These are phyloP conservation scores for Pouteria glomerata DNA, from an alignment of 148 eudicot species.

Conservation along the genomic window DNA sequence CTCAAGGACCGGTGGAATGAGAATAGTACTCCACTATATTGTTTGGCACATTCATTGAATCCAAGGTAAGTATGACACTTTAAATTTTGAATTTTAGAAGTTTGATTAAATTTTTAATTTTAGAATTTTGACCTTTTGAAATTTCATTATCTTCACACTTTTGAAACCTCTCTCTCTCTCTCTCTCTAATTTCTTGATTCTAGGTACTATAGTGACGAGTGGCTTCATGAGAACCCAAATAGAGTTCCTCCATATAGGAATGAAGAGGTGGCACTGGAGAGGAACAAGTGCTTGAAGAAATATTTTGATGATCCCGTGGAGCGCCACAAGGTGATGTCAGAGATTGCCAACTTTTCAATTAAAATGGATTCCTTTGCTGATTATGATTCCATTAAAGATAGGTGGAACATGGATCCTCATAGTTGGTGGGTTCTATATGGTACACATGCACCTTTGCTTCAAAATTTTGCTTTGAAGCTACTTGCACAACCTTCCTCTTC, in stretches of 20 bases:
- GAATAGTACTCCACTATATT: constrained; percentile 17
- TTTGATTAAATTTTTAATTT: neutral
- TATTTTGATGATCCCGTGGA: neutral
- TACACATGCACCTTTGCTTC: neutral
- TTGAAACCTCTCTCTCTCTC: neutral
- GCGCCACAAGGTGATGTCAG: neutral
- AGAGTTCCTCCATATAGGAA: neutral
- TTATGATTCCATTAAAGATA: neutral
- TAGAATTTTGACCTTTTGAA: no score
- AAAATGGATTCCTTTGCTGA: neutral
- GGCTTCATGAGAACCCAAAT: constrained; percentile 5
- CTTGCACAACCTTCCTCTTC: neutral
- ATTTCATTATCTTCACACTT: neutral
- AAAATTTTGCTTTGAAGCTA: neutral
- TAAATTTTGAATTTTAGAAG: neutral
- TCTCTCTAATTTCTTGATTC: neutral
- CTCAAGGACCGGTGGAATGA: constrained; percentile 17
- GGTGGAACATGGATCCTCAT: neutral
- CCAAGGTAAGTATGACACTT: constrained; percentile 5
- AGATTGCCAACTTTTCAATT: neutral
- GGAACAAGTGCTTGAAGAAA: neutral
- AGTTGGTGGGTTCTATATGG: neutral
- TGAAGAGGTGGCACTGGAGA: neutral
- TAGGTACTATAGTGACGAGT: constrained; percentile 14
- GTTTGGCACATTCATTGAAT: constrained; percentile 27